Base-by-base conservation (phyloP, 228 moss, liverwort and hornwort genomes). In the Sphagnum fallax region DNA sequence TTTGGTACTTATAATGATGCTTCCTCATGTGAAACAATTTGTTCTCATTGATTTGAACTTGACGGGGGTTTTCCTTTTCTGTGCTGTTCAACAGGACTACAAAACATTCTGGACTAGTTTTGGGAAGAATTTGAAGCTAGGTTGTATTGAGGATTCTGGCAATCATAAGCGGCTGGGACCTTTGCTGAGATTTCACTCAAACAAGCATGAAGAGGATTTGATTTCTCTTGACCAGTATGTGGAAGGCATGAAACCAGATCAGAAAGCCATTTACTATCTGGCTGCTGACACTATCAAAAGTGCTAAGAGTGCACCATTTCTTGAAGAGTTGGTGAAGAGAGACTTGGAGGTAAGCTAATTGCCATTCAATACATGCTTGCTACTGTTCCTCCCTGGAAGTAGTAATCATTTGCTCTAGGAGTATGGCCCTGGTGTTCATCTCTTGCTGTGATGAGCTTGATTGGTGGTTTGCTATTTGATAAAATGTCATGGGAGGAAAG, bases 241-340 rank as follows among this genome's bases (percentile, higher is more conserved):
- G 68, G 86, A 72, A 62, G 82, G 89, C 66, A 98, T 98, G 98
- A 89, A 94, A 73, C 75, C 80, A 65, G 75, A 73, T n/a, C 98
- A 98, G 72, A 92, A 87, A 52, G 85, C 88, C 13, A 89, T 98
- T 6, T 98, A 90, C 71, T 98, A 90, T 72, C 74, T 98, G 78
- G 90, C 90, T 71, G 83, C 98, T 61, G 98, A 98, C 66, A 90
- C 81, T 51, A 71, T 92, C 8, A 86, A 81, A 77, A 90, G 94
- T 86, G 98, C 98, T 9, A 94, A 92, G 73, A 89, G 86, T 70
- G 98, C 98, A 0, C 98, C 98, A 57, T 98, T 98, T 64, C 78
- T 98, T 5, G 98, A 98, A 77, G 93, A 92, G 32, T 72, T 98
- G 11, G 67, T 89, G 67, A 94, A 88, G 76, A 92, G 90, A 78